phyloP scores from a whole-genome alignment of 495 filamentous ascomycete genomes.

The Bacidia gigantensis region DNA sequence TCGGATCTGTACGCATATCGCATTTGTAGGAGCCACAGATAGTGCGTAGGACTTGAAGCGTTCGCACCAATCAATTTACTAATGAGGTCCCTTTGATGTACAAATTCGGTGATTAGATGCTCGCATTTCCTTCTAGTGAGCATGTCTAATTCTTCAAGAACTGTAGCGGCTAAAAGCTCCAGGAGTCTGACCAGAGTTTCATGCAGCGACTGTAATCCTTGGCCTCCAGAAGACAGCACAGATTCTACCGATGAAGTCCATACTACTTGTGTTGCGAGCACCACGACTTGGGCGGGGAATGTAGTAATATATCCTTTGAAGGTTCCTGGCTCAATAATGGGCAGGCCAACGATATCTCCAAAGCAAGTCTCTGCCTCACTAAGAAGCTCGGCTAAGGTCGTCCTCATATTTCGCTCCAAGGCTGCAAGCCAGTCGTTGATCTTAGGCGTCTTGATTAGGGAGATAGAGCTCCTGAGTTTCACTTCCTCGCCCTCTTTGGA shows the following conservation, averaged over 20 bases:
- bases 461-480: slow-evolving; percentile 74
- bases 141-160: slow-evolving; percentile 78
- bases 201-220: slow-evolving; percentile 49
- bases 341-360: slow-evolving; percentile 51
- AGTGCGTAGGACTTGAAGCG: slow-evolving; percentile 67
- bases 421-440: slow-evolving; percentile 97
- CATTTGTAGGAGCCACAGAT: slow-evolving; percentile 95
- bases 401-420: slow-evolving; percentile 86
- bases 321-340: slow-evolving; percentile 47
- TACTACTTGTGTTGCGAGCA: slow-evolving; percentile 85
- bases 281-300: slow-evolving; percentile 89
- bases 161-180: slow-evolving; percentile 66
- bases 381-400: slow-evolving; percentile 78
- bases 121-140: slow-evolving; percentile 92
- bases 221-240: slow-evolving; percentile 54
- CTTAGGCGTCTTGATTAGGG: slow-evolving; percentile 76
- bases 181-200: slow-evolving; percentile 70
- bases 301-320: slow-evolving; percentile 64
- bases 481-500: slow-evolving; percentile 94
- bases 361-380: slow-evolving; percentile 59
- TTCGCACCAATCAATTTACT: slow-evolving; percentile 62
- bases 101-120: slow-evolving; percentile 96
- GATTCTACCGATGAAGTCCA: slow-evolving; percentile 80
- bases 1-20: slow-evolving; percentile 79
- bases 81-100: slow-evolving; percentile 88